Percentiles rank a stretch among this genome's conserved stretches.
Conservation (phyloP, 129 eudicot species). For the Flaveria robusta region DNA sequence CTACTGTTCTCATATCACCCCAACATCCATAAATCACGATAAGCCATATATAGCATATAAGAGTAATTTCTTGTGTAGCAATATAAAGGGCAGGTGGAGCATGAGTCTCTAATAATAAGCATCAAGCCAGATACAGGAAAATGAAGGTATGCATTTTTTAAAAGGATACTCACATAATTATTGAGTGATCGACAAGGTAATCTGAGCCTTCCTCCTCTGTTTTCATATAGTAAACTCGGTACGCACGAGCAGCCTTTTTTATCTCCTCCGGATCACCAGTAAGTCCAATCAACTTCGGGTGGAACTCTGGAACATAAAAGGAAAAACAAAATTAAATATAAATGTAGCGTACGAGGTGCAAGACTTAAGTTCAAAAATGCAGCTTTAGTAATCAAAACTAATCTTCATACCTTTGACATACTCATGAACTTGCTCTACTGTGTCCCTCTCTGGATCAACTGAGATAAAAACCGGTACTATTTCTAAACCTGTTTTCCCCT, state of each 20-base stretch:
- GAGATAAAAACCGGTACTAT: conserved; percentile 87
- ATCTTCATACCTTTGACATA: conserved; percentile 73
- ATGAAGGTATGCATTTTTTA: background rate
- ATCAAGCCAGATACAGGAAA: background rate
- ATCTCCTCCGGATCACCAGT: conserved; percentile 82
- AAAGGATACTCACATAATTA: conserved; percentile 67
- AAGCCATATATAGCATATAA: background rate
- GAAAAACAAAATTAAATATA: too few species aligned
- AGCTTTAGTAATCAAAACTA: background rate
- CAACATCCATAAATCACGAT: conserved; percentile 2
- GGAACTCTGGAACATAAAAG: conserved; percentile 67
- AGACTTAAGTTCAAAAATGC: background rate
- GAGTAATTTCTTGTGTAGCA: background rate
- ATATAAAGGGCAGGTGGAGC: background rate
- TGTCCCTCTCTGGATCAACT: conserved; percentile 97
- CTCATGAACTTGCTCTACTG: conserved; percentile 87
- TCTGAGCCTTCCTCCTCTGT: conserved; percentile 94
- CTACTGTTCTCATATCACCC: background rate
- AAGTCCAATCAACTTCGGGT: conserved; percentile 84
- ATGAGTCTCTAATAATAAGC: background rate
- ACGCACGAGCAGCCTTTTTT: conserved; percentile 86
- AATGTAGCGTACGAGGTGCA: background rate
- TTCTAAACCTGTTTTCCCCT: conserved; percentile 69
- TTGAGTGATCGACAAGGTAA: conserved; percentile 94
- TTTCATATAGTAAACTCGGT: conserved; percentile 93